phyloP scores from a whole-genome alignment of 2,329 filamentous ascomycete species.

The Ceratocystis ficicola region DNA sequence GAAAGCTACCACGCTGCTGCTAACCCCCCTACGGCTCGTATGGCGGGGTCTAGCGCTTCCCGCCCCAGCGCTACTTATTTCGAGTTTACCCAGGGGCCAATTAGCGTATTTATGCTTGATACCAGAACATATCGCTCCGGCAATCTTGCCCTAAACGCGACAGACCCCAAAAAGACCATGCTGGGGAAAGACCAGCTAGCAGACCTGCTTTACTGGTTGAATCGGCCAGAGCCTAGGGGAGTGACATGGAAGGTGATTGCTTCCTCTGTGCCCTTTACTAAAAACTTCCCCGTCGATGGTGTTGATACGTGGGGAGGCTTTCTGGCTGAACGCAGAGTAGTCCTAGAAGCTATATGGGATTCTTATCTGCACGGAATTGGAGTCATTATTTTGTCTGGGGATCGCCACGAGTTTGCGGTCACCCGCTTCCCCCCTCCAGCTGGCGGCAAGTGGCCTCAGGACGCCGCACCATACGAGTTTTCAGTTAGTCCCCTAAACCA shows the following conservation, averaged over 20 bases:
- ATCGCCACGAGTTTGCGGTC: slow-evolving; percentile 93
- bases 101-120: slow-evolving; percentile 88
- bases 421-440: slow-evolving; percentile 60
- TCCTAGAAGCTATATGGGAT: slow-evolving; percentile 89
- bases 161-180: slow-evolving; percentile 65
- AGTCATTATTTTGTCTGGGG: slow-evolving; percentile 74
- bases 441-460: slow-evolving; percentile 49
- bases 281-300: slow-evolving; percentile 86
- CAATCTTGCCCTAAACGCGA: slow-evolving; percentile 44
- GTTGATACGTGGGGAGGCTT: slow-evolving; percentile 94
- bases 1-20: slow-evolving; percentile 70
- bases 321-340: slow-evolving; percentile 59
- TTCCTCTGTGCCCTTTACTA: slow-evolving; percentile 86
- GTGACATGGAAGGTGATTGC: slow-evolving; percentile 91
- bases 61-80: slow-evolving; percentile 63
- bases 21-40: slow-evolving; percentile 62
- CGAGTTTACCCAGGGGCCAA: slow-evolving; percentile 77
- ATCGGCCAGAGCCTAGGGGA: slow-evolving; percentile 56
- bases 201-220: slow-evolving; percentile 68
- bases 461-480: slow-evolving; percentile 71
- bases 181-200: slow-evolving; percentile 66
- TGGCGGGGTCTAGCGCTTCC: slow-evolving; percentile 33
- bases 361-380: slow-evolving; percentile 62
- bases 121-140: slow-evolving; percentile 75
- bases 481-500: slow-evolving; percentile 83